Evolutionary conservation across 1,284 basidiomycete genomes (phyloP).

Genomic region (Austroboletus niveus): DNA sequence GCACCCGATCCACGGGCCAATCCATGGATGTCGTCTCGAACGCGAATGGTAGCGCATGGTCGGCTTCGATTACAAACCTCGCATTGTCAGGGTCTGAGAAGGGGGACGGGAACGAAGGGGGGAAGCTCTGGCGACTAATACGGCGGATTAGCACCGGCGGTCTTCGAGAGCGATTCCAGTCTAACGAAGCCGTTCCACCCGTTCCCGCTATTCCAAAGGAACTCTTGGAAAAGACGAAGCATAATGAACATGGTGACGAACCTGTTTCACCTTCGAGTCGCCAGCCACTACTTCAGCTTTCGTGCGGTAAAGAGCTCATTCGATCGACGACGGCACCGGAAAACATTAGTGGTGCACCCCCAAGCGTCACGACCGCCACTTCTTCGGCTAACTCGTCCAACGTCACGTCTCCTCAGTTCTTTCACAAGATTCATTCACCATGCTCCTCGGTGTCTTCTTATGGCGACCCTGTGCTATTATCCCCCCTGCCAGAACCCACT

Average conservation of each 20-base stretch:
- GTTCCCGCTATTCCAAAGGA: conserved; percentile 58
- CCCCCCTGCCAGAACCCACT: conserved; percentile 36
- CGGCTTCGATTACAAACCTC: conserved; percentile 4
- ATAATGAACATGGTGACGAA: conserved; percentile 22
- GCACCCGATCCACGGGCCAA: conserved; percentile 4
- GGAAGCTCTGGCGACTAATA: conserved; percentile 64
- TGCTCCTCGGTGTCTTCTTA: conserved; percentile 59
- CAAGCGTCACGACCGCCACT: conserved; percentile 45
- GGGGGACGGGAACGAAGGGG: conserved; percentile 26
- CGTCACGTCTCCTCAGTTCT: conserved; percentile 51
- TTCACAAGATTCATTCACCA: conserved; percentile 45
- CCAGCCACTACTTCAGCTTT: neutral
- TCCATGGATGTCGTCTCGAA: conserved; percentile 18
- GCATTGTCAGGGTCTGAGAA: conserved; percentile 12
- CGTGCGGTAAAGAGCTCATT: conserved; percentile 6
- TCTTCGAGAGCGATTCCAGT: conserved; percentile 54
- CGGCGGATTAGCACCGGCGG: conserved; percentile 66
- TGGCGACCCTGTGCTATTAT: conserved; percentile 37
- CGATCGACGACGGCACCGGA: conserved; percentile 11
- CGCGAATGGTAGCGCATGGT: conserved; percentile 4
- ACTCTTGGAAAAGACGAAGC: conserved; percentile 12
- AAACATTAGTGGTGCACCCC: conserved; percentile 26
- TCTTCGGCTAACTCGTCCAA: conserved; percentile 60
- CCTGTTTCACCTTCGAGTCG: neutral
- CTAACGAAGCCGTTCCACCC: conserved; percentile 45